Evolutionary conservation across 2,329 filamentous ascomycete genomes (phyloP), one percentile per base, ranked within the genome.

Genomic region (Penicillium occitanis): DNA sequence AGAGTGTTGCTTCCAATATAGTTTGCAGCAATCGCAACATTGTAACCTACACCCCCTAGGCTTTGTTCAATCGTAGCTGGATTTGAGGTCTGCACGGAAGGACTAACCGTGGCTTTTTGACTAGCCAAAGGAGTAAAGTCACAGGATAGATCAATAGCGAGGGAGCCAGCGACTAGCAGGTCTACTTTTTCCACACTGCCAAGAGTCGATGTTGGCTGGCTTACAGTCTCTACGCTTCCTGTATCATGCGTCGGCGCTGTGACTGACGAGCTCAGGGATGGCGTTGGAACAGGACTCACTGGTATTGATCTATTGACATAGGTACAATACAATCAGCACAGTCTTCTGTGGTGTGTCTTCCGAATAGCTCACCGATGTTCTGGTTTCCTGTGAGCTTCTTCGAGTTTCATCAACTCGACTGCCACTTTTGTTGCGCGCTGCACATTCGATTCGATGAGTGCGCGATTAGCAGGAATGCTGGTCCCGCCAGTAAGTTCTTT

Each of bases 31-130:
- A 92, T 85, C 17, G 95, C 92, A 53, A 98, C 92, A 73, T 98
- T 98, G 73, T 93, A 90, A 6, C 92, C 95, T 7, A 98, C 95
- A 6, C 95, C 95, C 13, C 95, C 95, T 7, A 97, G 86, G 0
- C 90, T 91, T 74, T 96, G 92, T 42, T 82, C 87, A 69, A 97
- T 96, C 14, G 83, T 81, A 7, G 93, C 88, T 59, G 91, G 91
- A 73, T 98, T 98, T 0, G 94, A 98, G 0, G 93, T 97, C 67
- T 93, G 86, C 44, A 89, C 81, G 62, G 74, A 70, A 67, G 75
- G 82, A 67, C 71, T 71, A 11, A 74, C 72, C n/a, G 73, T 70
- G 11, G 69, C 68, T 2, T 73, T 67, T 40, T 79, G 75, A 30
- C 75, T 74, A 8, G 76, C 68, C 14, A 82, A 76, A 13, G 85